A percentile compares a stretch with the other conserved stretches of the same genome.
Evolutionary conservation across 371 early-diverging fungal species (phyloP).

Genomic region (Batkoa obscura): DNA sequence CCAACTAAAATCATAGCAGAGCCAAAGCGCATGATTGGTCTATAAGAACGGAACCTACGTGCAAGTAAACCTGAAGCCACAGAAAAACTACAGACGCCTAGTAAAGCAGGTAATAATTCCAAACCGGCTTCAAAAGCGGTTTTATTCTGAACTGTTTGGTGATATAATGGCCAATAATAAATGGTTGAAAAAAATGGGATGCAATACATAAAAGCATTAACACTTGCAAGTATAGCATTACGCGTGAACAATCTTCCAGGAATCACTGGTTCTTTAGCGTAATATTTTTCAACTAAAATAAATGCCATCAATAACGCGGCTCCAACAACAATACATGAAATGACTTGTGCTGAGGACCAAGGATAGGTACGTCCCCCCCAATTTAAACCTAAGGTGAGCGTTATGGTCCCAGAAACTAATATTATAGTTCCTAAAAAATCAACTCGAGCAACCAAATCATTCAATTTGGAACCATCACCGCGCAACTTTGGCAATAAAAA

Average conservation of each 20-base stretch:
- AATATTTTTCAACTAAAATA: neutral
- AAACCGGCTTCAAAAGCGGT: conserved; percentile 27
- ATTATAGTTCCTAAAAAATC: neutral
- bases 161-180: conserved; percentile 46
- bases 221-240: conserved; percentile 7
- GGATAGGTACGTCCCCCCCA: neutral
- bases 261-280: neutral
- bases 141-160: conserved; percentile 18
- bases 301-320: neutral
- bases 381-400: neutral
- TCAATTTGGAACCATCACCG: neutral
- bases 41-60: conserved; percentile 12
- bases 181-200: conserved; percentile 42
- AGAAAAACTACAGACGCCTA: conserved; percentile 14
- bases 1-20: neutral
- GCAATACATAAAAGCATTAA: conserved; percentile 33
- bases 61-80: conserved; percentile 12
- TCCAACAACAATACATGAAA: neutral
- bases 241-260: neutral
- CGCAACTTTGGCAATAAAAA: neutral
- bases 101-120: conserved; percentile 29
- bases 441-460: neutral
- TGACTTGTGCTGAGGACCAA: neutral
- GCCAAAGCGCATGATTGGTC: neutral
- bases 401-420: neutral